Evolutionary conservation across 2,329 filamentous ascomycete species (phyloP).

Genomic region (Pezicula rhizophila): DNA sequence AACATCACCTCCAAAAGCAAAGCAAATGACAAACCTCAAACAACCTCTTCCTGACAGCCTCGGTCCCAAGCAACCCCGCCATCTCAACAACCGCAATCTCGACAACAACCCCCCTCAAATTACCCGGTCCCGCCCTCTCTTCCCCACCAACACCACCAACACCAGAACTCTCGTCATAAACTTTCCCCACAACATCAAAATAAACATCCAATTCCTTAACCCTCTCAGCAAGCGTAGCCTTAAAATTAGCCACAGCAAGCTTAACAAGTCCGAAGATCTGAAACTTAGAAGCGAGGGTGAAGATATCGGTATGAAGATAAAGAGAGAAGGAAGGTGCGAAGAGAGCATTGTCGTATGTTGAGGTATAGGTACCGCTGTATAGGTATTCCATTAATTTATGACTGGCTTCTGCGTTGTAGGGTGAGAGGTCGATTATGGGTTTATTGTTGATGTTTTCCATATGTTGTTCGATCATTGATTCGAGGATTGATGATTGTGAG

Average conservation of each 20-base stretch:
- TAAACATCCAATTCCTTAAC: conserved; percentile 5
- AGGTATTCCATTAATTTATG: conserved; percentile 17
- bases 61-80: conserved; percentile 5
- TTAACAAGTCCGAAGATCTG: conserved; percentile 7
- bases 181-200: conserved; percentile 5
- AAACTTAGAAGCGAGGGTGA: conserved; percentile 10
- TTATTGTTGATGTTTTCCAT: background rate
- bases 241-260: conserved; percentile 8
- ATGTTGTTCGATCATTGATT: conserved; percentile 8
- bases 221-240: conserved; percentile 7
- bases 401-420: conserved; percentile 6
- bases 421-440: conserved; percentile 8
- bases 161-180: conserved; percentile 6
- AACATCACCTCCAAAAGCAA: too few relatives aligned
- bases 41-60: conserved; percentile 5
- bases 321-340: conserved; percentile 3
- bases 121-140: background rate
- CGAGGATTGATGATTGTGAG: conserved; percentile 17
- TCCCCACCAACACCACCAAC: background rate
- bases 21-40: conserved; percentile 2
- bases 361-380: conserved; percentile 15
- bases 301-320: conserved; percentile 12
- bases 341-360: background rate
- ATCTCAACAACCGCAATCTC: conserved; percentile 16
- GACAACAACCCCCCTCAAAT: conserved; percentile 9